Evolutionary conservation across 148 eudicot genomes (phyloP), one percentile per base, ranked within the genome.

Genomic region (Polygonum aviculare): DNA sequence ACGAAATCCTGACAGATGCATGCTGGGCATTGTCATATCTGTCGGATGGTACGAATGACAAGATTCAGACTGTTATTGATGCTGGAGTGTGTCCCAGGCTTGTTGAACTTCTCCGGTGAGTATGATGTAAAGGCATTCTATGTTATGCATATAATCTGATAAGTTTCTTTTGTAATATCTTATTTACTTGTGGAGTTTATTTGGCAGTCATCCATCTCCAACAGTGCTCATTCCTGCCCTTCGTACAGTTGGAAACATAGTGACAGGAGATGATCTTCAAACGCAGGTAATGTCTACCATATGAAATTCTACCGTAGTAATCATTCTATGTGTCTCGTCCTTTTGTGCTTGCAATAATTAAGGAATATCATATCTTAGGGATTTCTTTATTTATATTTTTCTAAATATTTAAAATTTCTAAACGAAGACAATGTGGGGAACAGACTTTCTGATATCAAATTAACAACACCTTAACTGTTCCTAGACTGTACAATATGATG

Each of bases 21-120:
- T 92, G 97, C 81, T 92, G 97, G 97, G 93, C 97, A 52, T 88
- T 91, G 45, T 91, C 97, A n/a, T 91, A 91, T 76, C 85, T 91
- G 3, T 88, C 97, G 69, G 94, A 90, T 82, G 97, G 97, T 62
- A 86, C 97, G 49, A 92, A 90, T 76, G 94, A 90, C 83, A 90
- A 90, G 83, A 92, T 92, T 78, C 97, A 92, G 85, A 89, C 94
- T 79, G 97, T 92, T 69, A 87, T 92, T 75, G 93, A 92, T 48
- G 88, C 97, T 35, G 87, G 87, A 77, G 92, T 92, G 57, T 88
- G 97, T 79, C 85, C 69, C 54, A 83, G 97, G 76, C 87, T 92
- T 78, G 90, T 92, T 80, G 92, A 90, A 82, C 94, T 92, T 75
- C 91, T 92, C 44, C 7, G 33, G 74, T 72, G 74, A 19, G 74